Base-by-base conservation (phyloP, 1,284 basidiomycete species). In the Mycosarcoma maydis region DNA sequence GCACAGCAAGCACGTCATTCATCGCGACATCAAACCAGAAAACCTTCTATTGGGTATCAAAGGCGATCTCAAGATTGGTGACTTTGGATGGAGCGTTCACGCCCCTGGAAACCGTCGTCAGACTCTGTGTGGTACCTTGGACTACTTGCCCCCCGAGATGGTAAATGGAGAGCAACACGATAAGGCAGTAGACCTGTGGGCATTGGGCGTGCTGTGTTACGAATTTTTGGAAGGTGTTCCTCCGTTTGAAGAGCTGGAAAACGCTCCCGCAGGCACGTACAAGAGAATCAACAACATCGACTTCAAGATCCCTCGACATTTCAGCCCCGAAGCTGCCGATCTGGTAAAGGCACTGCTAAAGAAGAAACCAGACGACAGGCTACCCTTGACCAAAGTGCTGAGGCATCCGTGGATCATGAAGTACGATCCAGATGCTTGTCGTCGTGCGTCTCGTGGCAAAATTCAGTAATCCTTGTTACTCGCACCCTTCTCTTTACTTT, bases 71-170 rank as follows among this genome's bases (percentile, higher is more conserved):
- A 98, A 99, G 86, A 97, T 99, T 68, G 96, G 89, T 6, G 96
- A 98, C 83, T 98, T 99, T 83, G 96, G 96, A 7, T 98, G 96
- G 95, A 93, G 91, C 78, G 95, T 98, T 3, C 96, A 98, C 82
- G 96, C 96, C 0, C 96, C 95, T 0, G 89, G 92, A 0, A 92
- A 93, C 81, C 85, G 92, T 66, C 85, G 94, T 37, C 90, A 87
- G 80, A 97, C 94, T 0, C 86, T 97, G 4, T 98, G 94, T 76
- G 95, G 95, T 4, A 98, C 96, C 4, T 84, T 97, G 42, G 96
- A 98, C 83, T 98, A 98, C 80, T 87, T 99, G 2, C 94, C 96
- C 0, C 96, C 96, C 13, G 96, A 98, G 85, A 98, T 98, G 96
- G 91, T 98, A 13, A 92, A 97, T 75, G 90, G 90, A 0, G 89